Evolutionary conservation across 768 basidiomycete species (phyloP).

Genomic region (Russula sp.): DNA sequence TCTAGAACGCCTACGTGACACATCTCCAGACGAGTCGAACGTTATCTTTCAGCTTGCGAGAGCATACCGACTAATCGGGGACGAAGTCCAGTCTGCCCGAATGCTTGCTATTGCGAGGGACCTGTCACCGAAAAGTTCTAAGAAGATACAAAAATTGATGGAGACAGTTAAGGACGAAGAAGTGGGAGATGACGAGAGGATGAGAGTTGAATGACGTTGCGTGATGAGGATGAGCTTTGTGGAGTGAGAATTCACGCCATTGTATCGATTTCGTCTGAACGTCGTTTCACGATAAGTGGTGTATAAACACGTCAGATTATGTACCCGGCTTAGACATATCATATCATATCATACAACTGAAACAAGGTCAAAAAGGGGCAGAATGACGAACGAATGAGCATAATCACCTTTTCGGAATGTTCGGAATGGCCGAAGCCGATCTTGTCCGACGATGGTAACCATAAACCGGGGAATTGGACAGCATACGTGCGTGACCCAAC

Average conservation of each 20-base stretch:
- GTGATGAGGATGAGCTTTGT: background rate
- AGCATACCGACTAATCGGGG: slow-evolving; percentile 77
- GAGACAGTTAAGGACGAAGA: slow-evolving; percentile 62
- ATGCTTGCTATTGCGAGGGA: slow-evolving; percentile 89
- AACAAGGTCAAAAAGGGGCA: background rate
- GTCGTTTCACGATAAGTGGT: slow-evolving; percentile 8
- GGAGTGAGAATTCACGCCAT: background rate
- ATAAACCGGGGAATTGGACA: background rate
- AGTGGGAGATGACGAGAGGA: slow-evolving; percentile 59
- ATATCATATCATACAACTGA: background rate
- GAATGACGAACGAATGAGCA: slow-evolving; percentile 19
- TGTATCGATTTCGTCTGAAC: slow-evolving; percentile 1
- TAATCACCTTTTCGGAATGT: slow-evolving; percentile 2
- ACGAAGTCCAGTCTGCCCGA: slow-evolving; percentile 73
- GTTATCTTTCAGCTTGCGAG: slow-evolving; percentile 94
- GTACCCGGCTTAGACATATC: background rate
- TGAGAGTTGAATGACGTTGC: slow-evolving; percentile 59
- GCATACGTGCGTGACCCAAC: background rate
- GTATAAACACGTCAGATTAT: slow-evolving; percentile 7
- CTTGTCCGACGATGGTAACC: slow-evolving; percentile 4
- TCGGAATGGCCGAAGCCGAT: slow-evolving; percentile 22
- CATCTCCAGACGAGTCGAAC: slow-evolving; percentile 93
- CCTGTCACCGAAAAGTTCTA: slow-evolving; percentile 84
- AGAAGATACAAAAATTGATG: slow-evolving; percentile 75
- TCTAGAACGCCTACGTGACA: slow-evolving; percentile 70